Conservation (phyloP, 176 grass and related monocot species). For the Microstegium vimineum region DNA sequence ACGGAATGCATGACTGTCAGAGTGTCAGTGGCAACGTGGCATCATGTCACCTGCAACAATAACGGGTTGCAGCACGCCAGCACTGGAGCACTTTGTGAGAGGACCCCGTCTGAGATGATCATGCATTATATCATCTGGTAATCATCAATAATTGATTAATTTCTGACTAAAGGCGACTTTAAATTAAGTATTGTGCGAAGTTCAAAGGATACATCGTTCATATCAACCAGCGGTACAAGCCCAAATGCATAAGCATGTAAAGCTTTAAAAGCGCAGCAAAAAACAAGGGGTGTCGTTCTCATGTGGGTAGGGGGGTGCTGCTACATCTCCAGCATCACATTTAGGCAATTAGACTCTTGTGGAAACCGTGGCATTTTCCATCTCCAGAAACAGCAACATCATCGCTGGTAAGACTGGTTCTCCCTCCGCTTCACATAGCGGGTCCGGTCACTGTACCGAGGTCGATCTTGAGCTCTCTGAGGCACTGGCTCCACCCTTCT, state of each 20-base stretch:
- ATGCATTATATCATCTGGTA: not conserved
- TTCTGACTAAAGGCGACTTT: not conserved
- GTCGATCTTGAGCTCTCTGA: conserved; percentile 90
- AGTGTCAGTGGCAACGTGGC: not conserved
- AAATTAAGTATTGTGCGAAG: not conserved
- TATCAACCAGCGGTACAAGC: not conserved
- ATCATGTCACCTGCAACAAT: not conserved
- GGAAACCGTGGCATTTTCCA: not conserved
- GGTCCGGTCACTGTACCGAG: conserved; percentile 82
- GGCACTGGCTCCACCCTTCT: conserved; percentile 83
- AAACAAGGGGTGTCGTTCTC: not conserved
- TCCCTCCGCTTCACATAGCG: conserved; percentile 85
- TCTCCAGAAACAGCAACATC: not conserved
- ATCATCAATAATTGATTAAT: not conserved
- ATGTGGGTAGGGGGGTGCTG: not conserved
- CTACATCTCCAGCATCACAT: not conserved
- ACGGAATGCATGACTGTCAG: not conserved
- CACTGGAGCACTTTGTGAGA: not conserved
- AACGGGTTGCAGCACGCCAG: not conserved
- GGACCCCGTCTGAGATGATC: not conserved
- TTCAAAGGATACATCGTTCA: not conserved
- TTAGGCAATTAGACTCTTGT: not conserved
- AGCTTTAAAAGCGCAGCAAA: not conserved
- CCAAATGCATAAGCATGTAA: conserved; percentile 2
- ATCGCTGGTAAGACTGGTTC: conserved; percentile 61